Conservation (phyloP, 2,329 filamentous ascomycete species). For the Cordyceps pruinosa region DNA sequence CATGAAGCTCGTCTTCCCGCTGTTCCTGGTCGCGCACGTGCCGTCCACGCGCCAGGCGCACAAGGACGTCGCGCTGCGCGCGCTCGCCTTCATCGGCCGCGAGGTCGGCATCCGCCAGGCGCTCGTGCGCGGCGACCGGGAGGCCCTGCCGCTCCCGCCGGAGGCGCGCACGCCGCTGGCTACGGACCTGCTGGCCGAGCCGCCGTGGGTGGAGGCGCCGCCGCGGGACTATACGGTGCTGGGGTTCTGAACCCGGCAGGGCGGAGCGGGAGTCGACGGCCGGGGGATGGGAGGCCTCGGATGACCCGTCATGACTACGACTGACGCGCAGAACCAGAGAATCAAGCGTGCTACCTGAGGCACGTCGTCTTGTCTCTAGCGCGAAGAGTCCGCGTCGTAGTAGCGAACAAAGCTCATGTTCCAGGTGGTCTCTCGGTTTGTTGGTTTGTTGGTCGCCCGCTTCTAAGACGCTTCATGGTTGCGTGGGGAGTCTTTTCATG, state of each 20-base stretch:
- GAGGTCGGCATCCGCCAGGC: conserved; percentile 33
- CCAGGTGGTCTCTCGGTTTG: too few relatives aligned
- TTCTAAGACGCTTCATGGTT: too few relatives aligned
- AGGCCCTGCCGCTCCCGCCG: background rate
- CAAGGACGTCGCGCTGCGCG: conserved; percentile 20
- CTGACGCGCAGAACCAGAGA: too few relatives aligned
- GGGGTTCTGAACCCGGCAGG: background rate
- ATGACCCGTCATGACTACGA: too few relatives aligned
- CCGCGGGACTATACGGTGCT: conserved; percentile 10
- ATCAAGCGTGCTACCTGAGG: too few relatives aligned
- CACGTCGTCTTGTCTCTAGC: too few relatives aligned
- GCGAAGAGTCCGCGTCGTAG: too few relatives aligned
- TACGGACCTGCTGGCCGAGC: background rate
- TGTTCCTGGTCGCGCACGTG: conserved; percentile 26
- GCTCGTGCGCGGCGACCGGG: conserved; percentile 13
- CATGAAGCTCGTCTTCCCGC: conserved; percentile 32
- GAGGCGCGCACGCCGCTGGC: conserved; percentile 1
- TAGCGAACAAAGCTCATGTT: too few relatives aligned
- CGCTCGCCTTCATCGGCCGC: conserved; percentile 27
- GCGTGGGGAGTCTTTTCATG: too few relatives aligned
- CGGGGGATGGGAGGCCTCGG: too few relatives aligned
- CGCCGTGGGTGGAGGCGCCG: background rate
- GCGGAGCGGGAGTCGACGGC: too few relatives aligned
- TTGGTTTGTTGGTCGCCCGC: too few relatives aligned
- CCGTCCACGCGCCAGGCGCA: conserved; percentile 24